Evolutionary conservation across 108 stramenopile species (phyloP).

Genomic region (Heterococcus sp.): DNA sequence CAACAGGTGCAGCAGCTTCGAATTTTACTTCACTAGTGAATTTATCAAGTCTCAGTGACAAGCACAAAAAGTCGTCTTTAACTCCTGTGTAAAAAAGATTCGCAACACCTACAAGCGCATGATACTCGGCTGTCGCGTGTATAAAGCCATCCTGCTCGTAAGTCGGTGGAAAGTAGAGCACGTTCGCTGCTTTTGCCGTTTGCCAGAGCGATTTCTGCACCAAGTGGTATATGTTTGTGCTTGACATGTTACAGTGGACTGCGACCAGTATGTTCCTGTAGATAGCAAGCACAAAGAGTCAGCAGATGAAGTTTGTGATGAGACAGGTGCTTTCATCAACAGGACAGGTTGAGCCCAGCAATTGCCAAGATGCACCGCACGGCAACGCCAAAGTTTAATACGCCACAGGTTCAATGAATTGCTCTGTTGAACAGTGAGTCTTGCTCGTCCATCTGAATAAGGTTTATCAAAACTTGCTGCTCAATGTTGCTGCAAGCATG

Average conservation of each 20-base stretch:
- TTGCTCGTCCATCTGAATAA: too few relatives aligned
- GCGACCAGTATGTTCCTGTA: too few relatives aligned
- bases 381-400: too few relatives aligned
- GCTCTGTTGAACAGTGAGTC: too few relatives aligned
- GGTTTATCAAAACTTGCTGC: too few relatives aligned
- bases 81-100: constrained; percentile 24
- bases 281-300: too few relatives aligned
- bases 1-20: constrained; percentile 28
- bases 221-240: constrained; percentile 18
- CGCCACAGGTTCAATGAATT: too few relatives aligned
- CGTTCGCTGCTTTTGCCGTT: not conserved
- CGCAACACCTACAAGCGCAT: constrained; percentile 17
- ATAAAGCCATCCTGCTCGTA: constrained; percentile 36
- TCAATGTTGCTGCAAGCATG: too few relatives aligned
- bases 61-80: constrained; percentile 12
- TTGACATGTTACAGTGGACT: too few relatives aligned
- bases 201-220: constrained; percentile 13
- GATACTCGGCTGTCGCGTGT: constrained; percentile 10
- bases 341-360: too few relatives aligned
- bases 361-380: too few relatives aligned
- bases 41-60: constrained; percentile 1
- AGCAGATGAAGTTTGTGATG: not conserved
- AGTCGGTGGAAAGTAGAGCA: constrained; percentile 19
- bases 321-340: too few relatives aligned
- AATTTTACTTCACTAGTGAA: constrained; percentile 32